Percentiles rank a stretch among this genome's conserved stretches.
phyloP scores from a whole-genome alignment of 2,329 filamentous ascomycete genomes.

The Sarocladiaceae sp. region DNA sequence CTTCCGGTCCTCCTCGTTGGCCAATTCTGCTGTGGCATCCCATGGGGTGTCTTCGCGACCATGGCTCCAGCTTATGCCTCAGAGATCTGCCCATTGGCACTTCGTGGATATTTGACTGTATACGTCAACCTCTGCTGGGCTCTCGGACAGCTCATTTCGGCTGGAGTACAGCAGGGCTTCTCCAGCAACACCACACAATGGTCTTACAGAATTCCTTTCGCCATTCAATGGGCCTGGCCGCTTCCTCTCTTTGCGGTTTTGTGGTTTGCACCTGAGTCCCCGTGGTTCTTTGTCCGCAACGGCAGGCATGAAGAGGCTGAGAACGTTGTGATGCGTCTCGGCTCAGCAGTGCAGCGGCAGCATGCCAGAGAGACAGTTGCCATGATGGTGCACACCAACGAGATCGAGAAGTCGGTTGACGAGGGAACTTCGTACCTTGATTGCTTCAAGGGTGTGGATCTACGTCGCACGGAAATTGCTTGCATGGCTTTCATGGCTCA shows the following conservation, averaged over 20 bases:
- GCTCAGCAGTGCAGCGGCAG: conserved; percentile 15
- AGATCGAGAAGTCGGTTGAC: conserved; percentile 15
- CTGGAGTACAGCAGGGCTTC: conserved; percentile 23
- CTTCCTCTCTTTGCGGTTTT: conserved; percentile 34
- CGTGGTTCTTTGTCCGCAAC: conserved; percentile 36
- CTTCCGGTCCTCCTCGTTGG: conserved; percentile 34
- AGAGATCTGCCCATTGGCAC: conserved; percentile 32
- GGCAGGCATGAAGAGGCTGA: conserved; percentile 27
- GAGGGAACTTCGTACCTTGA: conserved; percentile 27
- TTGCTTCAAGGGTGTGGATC: conserved; percentile 42
- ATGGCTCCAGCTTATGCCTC: conserved; percentile 43
- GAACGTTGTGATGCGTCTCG: conserved; percentile 14
- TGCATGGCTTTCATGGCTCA: conserved; percentile 31
- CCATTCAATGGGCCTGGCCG: conserved; percentile 45
- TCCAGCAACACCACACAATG: conserved; percentile 30
- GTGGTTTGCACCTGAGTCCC: conserved; percentile 42
- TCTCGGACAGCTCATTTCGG: conserved; percentile 40
- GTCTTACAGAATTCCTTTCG: conserved; percentile 44
- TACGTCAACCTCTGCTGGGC: conserved; percentile 45
- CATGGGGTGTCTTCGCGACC: conserved; percentile 41
- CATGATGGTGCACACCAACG: conserved; percentile 52
- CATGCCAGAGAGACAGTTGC: conserved; percentile 31
- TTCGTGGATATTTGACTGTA: conserved; percentile 40
- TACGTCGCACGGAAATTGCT: conserved; percentile 38
- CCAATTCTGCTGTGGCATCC: conserved; percentile 41